Percentiles rank a stretch among this genome's conserved stretches.
phyloP scores from a whole-genome alignment of 805 yeast genomes.

The Lachancea fermentati region DNA sequence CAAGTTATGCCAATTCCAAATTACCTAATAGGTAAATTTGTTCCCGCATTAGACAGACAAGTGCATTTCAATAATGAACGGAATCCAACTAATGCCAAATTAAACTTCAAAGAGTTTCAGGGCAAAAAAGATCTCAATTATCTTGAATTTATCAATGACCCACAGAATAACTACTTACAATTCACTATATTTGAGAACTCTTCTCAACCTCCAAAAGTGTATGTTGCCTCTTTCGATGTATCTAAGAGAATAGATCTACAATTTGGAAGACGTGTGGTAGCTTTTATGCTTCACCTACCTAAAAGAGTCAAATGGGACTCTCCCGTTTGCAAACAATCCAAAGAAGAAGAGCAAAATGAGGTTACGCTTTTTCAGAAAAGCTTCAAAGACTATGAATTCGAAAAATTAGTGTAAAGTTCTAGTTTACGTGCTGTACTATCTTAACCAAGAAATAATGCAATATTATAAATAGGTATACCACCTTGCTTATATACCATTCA shows the following conservation, averaged over 20 bases:
- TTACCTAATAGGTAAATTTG: constrained; percentile 39
- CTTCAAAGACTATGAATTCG: constrained; percentile 52
- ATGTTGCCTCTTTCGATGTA: constrained; percentile 28
- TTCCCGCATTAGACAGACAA: constrained; percentile 41
- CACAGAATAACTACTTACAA: constrained; percentile 29
- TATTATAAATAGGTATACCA: background rate
- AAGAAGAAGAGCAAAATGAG: constrained; percentile 56
- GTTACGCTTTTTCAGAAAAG: constrained; percentile 54
- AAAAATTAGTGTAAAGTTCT: constrained; percentile 14
- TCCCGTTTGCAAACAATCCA: constrained; percentile 51
- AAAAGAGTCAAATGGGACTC: constrained; percentile 71
- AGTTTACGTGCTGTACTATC: background rate
- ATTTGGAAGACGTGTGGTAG: constrained; percentile 76
- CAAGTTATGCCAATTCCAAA: constrained; percentile 71
- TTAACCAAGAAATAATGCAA: background rate
- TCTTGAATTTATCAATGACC: constrained; percentile 24
- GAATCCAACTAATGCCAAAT: constrained; percentile 36
- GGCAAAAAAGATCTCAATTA: constrained; percentile 25
- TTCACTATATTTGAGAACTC: constrained; percentile 33
- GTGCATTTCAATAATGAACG: constrained; percentile 43
- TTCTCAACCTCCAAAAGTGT: constrained; percentile 27
- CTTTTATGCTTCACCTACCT: constrained; percentile 53
- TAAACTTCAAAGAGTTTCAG: constrained; percentile 38
- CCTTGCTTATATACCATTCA: constrained; percentile 17
- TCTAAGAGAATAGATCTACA: constrained; percentile 59